Percentiles rank a stretch among this genome's conserved stretches.
phyloP scores from a whole-genome alignment of 768 basidiomycete genomes.

The Solioccasus polychromus region DNA sequence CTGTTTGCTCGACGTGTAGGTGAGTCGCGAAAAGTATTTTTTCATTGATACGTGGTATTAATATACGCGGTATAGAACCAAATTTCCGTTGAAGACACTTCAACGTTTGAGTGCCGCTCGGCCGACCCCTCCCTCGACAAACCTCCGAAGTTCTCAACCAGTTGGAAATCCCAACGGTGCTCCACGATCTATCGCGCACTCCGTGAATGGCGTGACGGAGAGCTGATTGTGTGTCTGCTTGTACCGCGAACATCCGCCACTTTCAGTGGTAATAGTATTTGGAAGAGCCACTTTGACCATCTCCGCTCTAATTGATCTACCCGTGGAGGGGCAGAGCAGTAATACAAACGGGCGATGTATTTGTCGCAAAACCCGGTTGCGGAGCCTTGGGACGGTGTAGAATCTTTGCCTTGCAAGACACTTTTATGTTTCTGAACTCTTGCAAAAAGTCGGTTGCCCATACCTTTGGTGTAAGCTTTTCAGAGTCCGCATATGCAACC shows the following conservation, averaged over 20 bases:
- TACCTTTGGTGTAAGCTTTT: conserved; percentile 58
- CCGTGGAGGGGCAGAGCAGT: conserved; percentile 44
- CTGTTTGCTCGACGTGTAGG: conserved; percentile 94
- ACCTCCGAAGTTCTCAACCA: conserved; percentile 30
- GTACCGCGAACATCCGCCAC: neutral
- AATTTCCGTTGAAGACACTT: conserved; percentile 92
- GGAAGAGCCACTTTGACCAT: neutral
- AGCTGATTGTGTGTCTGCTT: conserved; percentile 3
- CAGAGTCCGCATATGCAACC: conserved; percentile 62
- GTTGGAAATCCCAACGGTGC: conserved; percentile 33
- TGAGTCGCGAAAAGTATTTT: no score
- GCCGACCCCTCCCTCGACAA: conserved; percentile 34
- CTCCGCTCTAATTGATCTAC: conserved; percentile 4
- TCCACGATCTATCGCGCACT: conserved; percentile 15
- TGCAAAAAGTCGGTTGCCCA: neutral
- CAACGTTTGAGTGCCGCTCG: conserved; percentile 72
- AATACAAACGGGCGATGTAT: conserved; percentile 50
- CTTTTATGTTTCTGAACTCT: neutral
- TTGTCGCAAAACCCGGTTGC: conserved; percentile 5
- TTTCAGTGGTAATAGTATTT: neutral
- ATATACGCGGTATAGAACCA: conserved; percentile 74
- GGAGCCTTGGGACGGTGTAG: conserved; percentile 24
- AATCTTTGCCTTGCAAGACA: conserved; percentile 33
- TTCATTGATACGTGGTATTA: no score
- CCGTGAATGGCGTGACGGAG: conserved; percentile 19